Conservation (phyloP, 2,329 filamentous ascomycete species). For the Colletotrichum eremochloae region DNA sequence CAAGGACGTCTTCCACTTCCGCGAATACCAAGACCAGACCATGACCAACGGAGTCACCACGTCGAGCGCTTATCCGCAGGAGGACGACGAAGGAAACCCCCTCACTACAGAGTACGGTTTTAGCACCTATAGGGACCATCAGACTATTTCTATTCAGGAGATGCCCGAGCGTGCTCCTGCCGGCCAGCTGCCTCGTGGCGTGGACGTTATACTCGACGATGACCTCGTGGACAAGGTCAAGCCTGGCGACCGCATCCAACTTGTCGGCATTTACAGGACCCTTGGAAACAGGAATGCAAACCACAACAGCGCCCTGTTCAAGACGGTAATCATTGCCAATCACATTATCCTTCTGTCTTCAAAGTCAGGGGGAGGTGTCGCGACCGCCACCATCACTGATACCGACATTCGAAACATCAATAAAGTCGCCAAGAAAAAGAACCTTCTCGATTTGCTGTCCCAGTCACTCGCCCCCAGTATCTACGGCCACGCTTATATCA, state of each 20-base stretch:
- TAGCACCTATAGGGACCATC: conserved; percentile 95
- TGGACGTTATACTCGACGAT: conserved; percentile 97
- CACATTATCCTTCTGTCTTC: conserved; percentile 95
- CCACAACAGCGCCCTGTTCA: conserved; percentile 92
- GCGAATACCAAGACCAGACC: conserved; percentile 95
- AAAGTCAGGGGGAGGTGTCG: conserved; percentile 94
- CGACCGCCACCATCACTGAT: conserved; percentile 92
- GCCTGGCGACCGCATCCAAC: conserved; percentile 93
- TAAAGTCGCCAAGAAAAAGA: conserved; percentile 94
- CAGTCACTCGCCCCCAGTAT: conserved; percentile 97
- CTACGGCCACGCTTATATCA: conserved; percentile 96
- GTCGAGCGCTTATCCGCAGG: conserved; percentile 92
- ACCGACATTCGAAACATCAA: conserved; percentile 99
- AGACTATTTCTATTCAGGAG: conserved; percentile 98
- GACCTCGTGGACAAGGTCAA: conserved; percentile 96
- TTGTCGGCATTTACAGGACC: conserved; percentile 96
- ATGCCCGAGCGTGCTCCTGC: conserved; percentile 98
- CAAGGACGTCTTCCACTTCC: conserved; percentile 87
- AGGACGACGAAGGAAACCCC: conserved; percentile 93
- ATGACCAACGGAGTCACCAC: conserved; percentile 94
- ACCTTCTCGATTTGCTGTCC: conserved; percentile 91
- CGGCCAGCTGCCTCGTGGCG: conserved; percentile 92
- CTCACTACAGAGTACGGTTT: conserved; percentile 96
- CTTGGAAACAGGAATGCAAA: conserved; percentile 94
- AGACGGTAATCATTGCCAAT: conserved; percentile 93